Percentiles rank a stretch among this genome's conserved stretches.
Conservation (phyloP, 352 stramenopile species). For the Phytophthora brassicae region DNA sequence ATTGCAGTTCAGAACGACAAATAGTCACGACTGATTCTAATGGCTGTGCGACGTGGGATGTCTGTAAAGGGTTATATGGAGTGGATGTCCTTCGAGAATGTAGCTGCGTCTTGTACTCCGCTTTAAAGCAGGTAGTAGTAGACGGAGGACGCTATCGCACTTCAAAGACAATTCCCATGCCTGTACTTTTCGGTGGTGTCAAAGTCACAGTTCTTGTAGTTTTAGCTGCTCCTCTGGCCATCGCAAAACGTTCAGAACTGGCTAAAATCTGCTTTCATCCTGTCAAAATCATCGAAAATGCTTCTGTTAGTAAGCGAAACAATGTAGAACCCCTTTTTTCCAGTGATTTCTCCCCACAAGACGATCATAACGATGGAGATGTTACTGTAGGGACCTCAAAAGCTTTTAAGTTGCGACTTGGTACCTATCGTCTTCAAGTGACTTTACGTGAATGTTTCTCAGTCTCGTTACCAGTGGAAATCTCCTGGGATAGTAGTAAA, state of each 20-base stretch:
- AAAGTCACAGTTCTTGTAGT: conserved; percentile 34
- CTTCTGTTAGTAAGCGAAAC: neutral
- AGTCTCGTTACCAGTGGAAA: conserved; percentile 25
- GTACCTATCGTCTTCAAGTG: conserved; percentile 41
- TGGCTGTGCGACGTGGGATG: conserved; percentile 54
- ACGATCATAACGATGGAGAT: conserved; percentile 17
- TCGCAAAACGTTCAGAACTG: neutral
- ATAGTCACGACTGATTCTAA: conserved; percentile 42
- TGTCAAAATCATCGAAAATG: conserved; percentile 9
- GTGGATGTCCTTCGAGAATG: conserved; percentile 52
- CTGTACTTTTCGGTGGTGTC: conserved; percentile 59
- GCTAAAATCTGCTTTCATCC: conserved; percentile 21
- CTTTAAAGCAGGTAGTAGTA: conserved; percentile 67
- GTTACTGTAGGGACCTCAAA: conserved; percentile 26
- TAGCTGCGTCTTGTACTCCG: conserved; percentile 67
- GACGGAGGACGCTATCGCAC: conserved; percentile 57
- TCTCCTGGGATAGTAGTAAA: conserved; percentile 39
- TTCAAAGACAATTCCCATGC: conserved; percentile 51
- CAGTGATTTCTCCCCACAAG: conserved; percentile 5
- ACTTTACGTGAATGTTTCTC: conserved; percentile 26
- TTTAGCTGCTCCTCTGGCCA: neutral
- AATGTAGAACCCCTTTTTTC: conserved; percentile 6
- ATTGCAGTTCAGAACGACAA: conserved; percentile 50
- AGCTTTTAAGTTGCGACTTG: conserved; percentile 47
- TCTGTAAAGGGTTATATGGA: conserved; percentile 63